These are phyloP conservation scores for Xylariaceae sp. DNA, from an alignment of 2,329 filamentous ascomycete genomes.

Conservation along the genomic window DNA sequence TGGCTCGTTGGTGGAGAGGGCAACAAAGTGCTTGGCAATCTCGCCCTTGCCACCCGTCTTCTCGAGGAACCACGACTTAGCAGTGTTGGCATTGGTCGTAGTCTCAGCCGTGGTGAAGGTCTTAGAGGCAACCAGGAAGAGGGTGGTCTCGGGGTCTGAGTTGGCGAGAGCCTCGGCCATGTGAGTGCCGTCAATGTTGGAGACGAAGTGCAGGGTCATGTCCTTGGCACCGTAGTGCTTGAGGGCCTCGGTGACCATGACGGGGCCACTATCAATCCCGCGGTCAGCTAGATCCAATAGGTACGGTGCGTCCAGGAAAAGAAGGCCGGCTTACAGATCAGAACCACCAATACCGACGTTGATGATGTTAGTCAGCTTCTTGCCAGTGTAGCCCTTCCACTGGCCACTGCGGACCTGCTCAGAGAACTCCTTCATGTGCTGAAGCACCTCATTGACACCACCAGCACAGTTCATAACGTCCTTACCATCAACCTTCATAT, in stretches of 20 bases:
- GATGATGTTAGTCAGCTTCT: constrained; percentile 93
- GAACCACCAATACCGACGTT: constrained; percentile 98
- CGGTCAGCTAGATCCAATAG: neutral
- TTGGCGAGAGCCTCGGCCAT: constrained; percentile 85
- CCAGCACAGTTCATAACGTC: constrained; percentile 88
- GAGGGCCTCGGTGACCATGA: constrained; percentile 97
- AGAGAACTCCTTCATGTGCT: constrained; percentile 98
- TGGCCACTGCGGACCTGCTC: constrained; percentile 89
- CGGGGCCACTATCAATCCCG: constrained; percentile 64
- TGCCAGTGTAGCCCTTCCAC: constrained; percentile 96
- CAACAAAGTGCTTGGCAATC: constrained; percentile 98
- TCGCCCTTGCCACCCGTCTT: constrained; percentile 69
- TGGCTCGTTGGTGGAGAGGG: constrained; percentile 88
- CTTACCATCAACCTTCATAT: constrained; percentile 78
- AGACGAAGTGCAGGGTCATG: constrained; percentile 94
- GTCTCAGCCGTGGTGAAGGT: constrained; percentile 99
- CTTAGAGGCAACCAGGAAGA: constrained; percentile 98
- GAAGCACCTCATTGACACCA: constrained; percentile 81
- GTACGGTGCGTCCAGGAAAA: neutral
- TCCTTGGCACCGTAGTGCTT: constrained; percentile 86
- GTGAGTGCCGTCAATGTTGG: constrained; percentile 98
- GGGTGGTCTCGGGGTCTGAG: constrained; percentile 94
- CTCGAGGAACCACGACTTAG: constrained; percentile 94
- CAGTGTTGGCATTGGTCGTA: constrained; percentile 91
- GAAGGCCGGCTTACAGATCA: constrained; percentile 68